Evolutionary conservation across 805 yeast species (phyloP).

Genomic region (Citeromyces matritensis): DNA sequence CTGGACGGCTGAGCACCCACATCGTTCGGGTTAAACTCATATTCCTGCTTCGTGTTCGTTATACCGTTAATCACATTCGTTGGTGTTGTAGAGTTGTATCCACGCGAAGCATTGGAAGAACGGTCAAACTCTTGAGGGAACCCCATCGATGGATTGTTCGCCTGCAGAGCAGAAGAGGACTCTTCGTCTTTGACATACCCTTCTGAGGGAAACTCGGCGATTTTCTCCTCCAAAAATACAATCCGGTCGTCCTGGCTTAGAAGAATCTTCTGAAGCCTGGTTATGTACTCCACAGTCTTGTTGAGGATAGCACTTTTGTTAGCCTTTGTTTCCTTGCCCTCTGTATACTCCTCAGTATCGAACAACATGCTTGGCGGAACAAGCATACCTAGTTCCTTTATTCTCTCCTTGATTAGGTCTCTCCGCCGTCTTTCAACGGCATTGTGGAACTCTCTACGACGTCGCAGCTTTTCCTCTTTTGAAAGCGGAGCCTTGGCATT

Average conservation of each 20-base stretch:
- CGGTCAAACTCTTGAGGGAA: neutral
- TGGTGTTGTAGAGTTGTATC: neutral
- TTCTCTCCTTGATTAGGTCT: conserved; percentile 79
- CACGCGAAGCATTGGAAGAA: no score
- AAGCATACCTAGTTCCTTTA: conserved; percentile 66
- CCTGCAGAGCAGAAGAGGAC: neutral
- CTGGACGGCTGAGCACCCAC: no score
- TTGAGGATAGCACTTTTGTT: conserved; percentile 69
- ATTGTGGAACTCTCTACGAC: conserved; percentile 82
- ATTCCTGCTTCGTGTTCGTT: no score
- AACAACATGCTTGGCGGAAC: conserved; percentile 65
- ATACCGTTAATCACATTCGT: neutral
- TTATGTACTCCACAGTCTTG: conserved; percentile 69
- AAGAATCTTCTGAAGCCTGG: conserved; percentile 46
- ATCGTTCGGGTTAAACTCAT: no score
- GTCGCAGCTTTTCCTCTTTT: conserved; percentile 56
- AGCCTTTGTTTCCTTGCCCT: conserved; percentile 52
- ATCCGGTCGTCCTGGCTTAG: conserved; percentile 36
- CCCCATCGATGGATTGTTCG: neutral
- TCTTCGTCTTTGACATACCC: neutral
- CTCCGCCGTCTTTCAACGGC: conserved; percentile 90
- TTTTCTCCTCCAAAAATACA: conserved; percentile 20
- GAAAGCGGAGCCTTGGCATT: conserved; percentile 20
- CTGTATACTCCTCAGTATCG: conserved; percentile 16
- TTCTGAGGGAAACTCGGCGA: conserved; percentile 10